Conservation (phyloP, 1,284 basidiomycete genomes). For the Ustilago curta region DNA sequence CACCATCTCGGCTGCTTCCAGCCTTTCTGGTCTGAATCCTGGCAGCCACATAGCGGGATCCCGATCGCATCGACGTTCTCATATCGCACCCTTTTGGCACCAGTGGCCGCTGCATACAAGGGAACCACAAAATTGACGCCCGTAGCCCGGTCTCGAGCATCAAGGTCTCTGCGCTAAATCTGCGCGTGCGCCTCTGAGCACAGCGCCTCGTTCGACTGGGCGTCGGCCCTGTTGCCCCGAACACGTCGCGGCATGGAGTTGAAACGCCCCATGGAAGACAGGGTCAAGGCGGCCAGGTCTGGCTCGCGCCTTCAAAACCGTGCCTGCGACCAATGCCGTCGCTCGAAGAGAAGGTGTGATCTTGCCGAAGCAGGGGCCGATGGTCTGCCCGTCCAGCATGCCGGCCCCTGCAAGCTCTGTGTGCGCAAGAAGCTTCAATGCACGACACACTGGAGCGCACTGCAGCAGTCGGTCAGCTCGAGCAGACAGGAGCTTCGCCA, state of each 20-base stretch:
- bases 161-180: background rate
- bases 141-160: background rate
- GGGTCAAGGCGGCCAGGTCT: conserved; percentile 37
- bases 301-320: conserved; percentile 51
- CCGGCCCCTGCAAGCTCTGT: conserved; percentile 44
- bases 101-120: background rate
- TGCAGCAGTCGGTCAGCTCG: conserved; percentile 48
- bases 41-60: background rate
- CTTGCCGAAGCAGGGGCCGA: conserved; percentile 42
- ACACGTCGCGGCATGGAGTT: conserved; percentile 20
- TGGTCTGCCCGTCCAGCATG: conserved; percentile 38
- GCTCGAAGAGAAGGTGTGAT: conserved; percentile 46
- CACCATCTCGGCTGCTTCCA: background rate
- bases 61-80: background rate
- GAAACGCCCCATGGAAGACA: conserved; percentile 32
- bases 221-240: background rate
- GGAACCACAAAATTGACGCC: background rate
- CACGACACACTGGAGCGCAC: conserved; percentile 43
- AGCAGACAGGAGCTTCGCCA: conserved; percentile 47
- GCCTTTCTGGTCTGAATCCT: background rate
- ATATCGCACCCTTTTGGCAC: background rate
- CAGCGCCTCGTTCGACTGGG: background rate
- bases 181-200: background rate
- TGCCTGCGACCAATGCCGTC: conserved; percentile 49
- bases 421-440: conserved; percentile 49